Evolutionary conservation across 805 yeast species (phyloP).

Genomic region (Candida khao-thaluensis): DNA sequence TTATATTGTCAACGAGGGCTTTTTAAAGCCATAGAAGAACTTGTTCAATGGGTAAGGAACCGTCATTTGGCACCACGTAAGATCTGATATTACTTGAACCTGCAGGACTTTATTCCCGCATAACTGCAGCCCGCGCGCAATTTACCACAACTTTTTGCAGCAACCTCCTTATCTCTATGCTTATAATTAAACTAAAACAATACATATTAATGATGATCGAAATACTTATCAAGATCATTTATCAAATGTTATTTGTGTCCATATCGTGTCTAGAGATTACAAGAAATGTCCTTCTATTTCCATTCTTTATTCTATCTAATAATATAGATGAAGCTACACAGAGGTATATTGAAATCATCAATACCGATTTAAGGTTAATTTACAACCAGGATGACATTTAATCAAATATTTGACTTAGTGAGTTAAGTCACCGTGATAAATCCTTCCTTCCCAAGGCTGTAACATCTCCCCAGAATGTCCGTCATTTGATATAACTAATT

Average conservation of each 20-base stretch:
- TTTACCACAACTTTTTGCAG: slow-evolving; percentile 5
- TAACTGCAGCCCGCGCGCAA: no score
- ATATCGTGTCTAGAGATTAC: slow-evolving; percentile 7
- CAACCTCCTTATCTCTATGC: neutral
- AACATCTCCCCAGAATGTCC: slow-evolving; percentile 20
- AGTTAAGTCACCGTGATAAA: no score
- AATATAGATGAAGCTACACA: slow-evolving; percentile 7
- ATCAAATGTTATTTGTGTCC: slow-evolving; percentile 2
- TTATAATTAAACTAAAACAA: neutral
- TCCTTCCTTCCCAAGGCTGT: slow-evolving; percentile 47
- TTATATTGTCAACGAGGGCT: no score
- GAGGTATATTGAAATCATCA: slow-evolving; percentile 8
- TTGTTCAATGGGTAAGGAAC: no score
- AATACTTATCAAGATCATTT: neutral
- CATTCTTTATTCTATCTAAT: slow-evolving; percentile 5
- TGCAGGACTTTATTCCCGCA: no score
- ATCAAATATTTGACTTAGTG: no score
- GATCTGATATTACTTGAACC: no score
- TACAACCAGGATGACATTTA: slow-evolving; percentile 9
- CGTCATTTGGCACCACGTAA: no score
- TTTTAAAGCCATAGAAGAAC: no score
- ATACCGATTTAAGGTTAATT: slow-evolving; percentile 9
- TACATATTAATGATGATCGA: neutral
- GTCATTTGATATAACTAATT: slow-evolving; percentile 31
- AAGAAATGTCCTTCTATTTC: slow-evolving; percentile 9